Conservation (phyloP, 2,329 filamentous ascomycete genomes). For the Aspergillus ruber region DNA sequence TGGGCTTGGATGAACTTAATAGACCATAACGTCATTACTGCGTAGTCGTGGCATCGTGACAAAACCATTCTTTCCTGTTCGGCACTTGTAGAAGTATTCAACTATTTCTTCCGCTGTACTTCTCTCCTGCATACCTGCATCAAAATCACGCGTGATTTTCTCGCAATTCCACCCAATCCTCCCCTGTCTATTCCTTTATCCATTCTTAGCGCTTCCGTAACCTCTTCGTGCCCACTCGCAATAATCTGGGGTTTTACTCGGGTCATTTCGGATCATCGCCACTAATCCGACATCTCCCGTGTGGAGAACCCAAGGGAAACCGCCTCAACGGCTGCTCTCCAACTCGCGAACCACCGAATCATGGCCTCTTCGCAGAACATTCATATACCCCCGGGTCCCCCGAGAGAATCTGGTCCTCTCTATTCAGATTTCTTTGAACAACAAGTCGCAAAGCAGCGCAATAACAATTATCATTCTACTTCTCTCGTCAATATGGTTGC, state of each 20-base stretch:
- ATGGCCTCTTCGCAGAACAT: slow-evolving; percentile 32
- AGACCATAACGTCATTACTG: neutral
- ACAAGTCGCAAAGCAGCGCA: slow-evolving; percentile 52
- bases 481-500: slow-evolving; percentile 48
- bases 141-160: neutral
- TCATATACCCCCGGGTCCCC: slow-evolving; percentile 40
- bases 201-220: slow-evolving; percentile 10
- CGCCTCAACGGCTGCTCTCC: slow-evolving; percentile 16
- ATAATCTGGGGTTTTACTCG: slow-evolving; percentile 19
- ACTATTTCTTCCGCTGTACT: neutral
- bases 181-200: neutral
- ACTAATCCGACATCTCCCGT: slow-evolving; percentile 36
- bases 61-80: neutral
- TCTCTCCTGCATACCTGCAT: neutral
- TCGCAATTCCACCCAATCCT: neutral
- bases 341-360: slow-evolving; percentile 18
- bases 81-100: too few species aligned
- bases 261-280: slow-evolving; percentile 25
- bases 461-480: slow-evolving; percentile 54
- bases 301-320: slow-evolving; percentile 31
- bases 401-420: slow-evolving; percentile 42
- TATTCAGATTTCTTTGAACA: slow-evolving; percentile 53
- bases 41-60: neutral
- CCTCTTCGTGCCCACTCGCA: slow-evolving; percentile 19
- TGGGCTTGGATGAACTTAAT: too few species aligned